phyloP scores from a whole-genome alignment of 176 grass and related monocot genomes.

The Aegilops tauschii region DNA sequence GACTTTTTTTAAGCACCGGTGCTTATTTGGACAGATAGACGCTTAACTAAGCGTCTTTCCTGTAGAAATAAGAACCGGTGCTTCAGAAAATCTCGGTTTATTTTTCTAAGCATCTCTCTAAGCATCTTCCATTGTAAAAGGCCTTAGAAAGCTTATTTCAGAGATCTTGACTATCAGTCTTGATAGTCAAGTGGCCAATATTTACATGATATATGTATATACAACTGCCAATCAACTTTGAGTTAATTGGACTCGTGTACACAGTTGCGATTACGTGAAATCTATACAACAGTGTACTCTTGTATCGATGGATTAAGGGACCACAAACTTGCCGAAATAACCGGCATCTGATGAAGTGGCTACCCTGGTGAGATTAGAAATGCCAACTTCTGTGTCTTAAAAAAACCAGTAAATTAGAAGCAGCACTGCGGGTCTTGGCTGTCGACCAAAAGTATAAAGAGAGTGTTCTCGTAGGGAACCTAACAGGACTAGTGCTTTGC shows the following conservation, averaged over 20 bases:
- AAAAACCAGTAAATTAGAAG: conserved; percentile 1
- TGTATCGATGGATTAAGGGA: conserved; percentile 29
- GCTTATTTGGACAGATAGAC: no score
- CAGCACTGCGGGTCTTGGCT: neutral
- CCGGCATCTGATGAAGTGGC: conserved; percentile 14
- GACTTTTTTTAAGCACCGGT: no score
- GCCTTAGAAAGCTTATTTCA: conserved; percentile 34
- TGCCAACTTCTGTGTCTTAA: neutral
- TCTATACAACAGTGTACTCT: conserved; percentile 30
- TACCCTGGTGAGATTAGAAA: conserved; percentile 23
- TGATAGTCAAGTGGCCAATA: conserved; percentile 6
- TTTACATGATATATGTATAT: conserved; percentile 39
- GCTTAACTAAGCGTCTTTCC: no score
- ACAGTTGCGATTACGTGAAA: no score
- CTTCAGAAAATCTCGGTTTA: no score
- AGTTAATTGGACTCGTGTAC: conserved; percentile 3
- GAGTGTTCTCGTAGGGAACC: no score
- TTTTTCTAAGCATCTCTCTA: no score
- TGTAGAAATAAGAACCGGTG: no score
- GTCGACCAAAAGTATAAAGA: conserved; percentile 26
- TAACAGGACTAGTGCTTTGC: no score
- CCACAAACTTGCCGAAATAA: conserved; percentile 43
- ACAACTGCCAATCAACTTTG: conserved; percentile 32
- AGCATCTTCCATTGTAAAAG: no score
- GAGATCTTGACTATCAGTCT: conserved; percentile 24